A percentile compares a stretch with the other conserved stretches of the same genome.
phyloP scores from a whole-genome alignment of 2,329 filamentous ascomycete genomes.

The Pseudophaeomoniella oleicola region DNA sequence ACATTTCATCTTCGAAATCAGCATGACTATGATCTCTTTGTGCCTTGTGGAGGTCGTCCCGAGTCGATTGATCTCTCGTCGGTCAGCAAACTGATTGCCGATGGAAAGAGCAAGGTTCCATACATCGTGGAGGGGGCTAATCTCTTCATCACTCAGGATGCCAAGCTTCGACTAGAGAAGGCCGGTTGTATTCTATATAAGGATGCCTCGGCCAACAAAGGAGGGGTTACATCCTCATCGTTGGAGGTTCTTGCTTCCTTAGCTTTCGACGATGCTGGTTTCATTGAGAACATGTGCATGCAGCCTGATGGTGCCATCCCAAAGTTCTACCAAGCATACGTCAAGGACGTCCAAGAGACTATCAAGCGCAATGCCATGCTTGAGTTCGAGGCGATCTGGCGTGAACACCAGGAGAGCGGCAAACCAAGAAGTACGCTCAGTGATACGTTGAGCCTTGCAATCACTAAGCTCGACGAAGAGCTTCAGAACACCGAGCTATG shows the following conservation, averaged over 20 bases:
- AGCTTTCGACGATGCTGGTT: slow-evolving; percentile 80
- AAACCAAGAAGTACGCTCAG: slow-evolving; percentile 72
- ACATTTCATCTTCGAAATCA: slow-evolving; percentile 81
- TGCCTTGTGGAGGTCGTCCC: slow-evolving; percentile 89
- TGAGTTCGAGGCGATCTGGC: slow-evolving; percentile 98
- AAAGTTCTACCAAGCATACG: slow-evolving; percentile 85
- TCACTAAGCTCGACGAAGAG: slow-evolving; percentile 94
- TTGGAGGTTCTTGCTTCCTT: slow-evolving; percentile 89
- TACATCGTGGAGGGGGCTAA: slow-evolving; percentile 98
- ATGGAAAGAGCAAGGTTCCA: slow-evolving; percentile 74
- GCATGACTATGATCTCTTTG: slow-evolving; percentile 71
- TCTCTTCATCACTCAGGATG: slow-evolving; percentile 96
- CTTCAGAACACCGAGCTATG: slow-evolving; percentile 86
- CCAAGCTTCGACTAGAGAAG: slow-evolving; percentile 85
- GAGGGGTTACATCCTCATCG: slow-evolving; percentile 92
- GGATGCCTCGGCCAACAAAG: slow-evolving; percentile 97
- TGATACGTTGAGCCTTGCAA: slow-evolving; percentile 78
- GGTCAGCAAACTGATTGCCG: slow-evolving; percentile 73
- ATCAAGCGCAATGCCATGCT: slow-evolving; percentile 84
- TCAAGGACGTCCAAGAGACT: slow-evolving; percentile 76
- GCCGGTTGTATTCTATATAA: slow-evolving; percentile 95
- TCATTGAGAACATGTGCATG: slow-evolving; percentile 89
- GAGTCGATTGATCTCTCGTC: slow-evolving; percentile 91
- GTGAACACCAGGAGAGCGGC: slow-evolving; percentile 73
- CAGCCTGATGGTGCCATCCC: slow-evolving; percentile 62